Evolutionary conservation across 768 basidiomycete species (phyloP).

Genomic region (Pleurotus eryngii): DNA sequence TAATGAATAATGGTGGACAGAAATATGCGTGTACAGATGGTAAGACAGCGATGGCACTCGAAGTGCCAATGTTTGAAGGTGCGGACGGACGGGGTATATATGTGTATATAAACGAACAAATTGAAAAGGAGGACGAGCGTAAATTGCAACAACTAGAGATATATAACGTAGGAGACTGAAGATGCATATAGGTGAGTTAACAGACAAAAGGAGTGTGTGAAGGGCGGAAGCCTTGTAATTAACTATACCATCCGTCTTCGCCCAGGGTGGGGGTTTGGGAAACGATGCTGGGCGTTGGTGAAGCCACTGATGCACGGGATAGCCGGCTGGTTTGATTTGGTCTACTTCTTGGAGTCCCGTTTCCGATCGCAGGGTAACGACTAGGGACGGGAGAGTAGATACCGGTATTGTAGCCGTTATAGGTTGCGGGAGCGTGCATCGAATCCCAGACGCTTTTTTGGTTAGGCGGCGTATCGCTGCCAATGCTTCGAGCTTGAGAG

Average conservation of each 20-base stretch:
- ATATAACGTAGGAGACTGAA: neutral
- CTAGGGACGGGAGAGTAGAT: constrained; percentile 29
- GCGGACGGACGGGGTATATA: neutral
- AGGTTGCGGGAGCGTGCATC: constrained; percentile 44
- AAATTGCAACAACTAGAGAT: constrained; percentile 3
- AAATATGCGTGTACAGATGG: constrained; percentile 7
- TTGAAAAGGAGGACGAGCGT: neutral
- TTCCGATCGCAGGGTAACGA: constrained; percentile 32
- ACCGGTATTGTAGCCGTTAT: constrained; percentile 18
- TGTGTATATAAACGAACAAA: neutral
- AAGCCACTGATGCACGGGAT: constrained; percentile 36
- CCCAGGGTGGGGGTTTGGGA: constrained; percentile 68
- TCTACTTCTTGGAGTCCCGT: constrained; percentile 32
- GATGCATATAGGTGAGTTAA: neutral
- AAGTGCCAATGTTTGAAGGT: neutral
- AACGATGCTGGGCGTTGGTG: constrained; percentile 76
- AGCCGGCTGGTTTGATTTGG: constrained; percentile 20
- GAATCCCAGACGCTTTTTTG: constrained; percentile 70
- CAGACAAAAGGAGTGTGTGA: constrained; percentile 2
- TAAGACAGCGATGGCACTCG: neutral
- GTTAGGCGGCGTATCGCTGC: constrained; percentile 47
- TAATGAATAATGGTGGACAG: neutral
- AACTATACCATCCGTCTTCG: constrained; percentile 71
- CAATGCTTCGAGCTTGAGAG: constrained; percentile 31
- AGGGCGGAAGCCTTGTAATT: constrained; percentile 3